A percentile compares a stretch with the other conserved stretches of the same genome.
Evolutionary conservation across 75 land plant species (phyloP).

Genomic region (Cupressus sempervirens): DNA sequence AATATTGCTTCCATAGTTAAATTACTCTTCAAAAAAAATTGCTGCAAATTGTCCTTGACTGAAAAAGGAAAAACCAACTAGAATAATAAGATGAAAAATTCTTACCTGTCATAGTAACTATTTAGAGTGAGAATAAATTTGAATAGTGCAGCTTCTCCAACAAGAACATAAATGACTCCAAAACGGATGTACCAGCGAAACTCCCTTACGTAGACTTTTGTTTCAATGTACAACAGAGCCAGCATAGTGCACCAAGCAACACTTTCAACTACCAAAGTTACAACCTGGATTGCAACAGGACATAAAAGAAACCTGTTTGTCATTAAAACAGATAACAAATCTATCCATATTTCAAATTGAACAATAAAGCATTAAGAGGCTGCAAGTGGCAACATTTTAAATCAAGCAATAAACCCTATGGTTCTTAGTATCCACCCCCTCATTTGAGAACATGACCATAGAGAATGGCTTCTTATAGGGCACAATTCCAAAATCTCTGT

Average conservation of each 20-base stretch:
- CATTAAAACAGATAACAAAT: not conserved
- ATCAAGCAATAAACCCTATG: not conserved
- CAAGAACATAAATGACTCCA: constrained; percentile 71
- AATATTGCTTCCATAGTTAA: not conserved
- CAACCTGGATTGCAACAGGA: constrained; percentile 36
- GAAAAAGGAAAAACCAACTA: not conserved
- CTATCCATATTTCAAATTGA: not conserved
- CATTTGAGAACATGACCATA: not conserved
- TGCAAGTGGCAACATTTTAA: not conserved
- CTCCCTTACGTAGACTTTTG: constrained; percentile 66
- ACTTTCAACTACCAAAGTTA: constrained; percentile 49
- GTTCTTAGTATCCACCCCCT: not conserved
- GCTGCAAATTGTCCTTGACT: not conserved
- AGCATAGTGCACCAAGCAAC: constrained; percentile 70
- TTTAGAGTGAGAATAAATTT: constrained; percentile 52
- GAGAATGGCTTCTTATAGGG: not conserved
- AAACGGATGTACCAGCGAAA: constrained; percentile 85
- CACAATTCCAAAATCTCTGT: not conserved
- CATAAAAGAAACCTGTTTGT: not conserved
- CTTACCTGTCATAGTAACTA: constrained; percentile 55
- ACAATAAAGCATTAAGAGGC: not conserved
- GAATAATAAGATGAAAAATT: not conserved
- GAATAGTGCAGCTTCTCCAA: constrained; percentile 69
- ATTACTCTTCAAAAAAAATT: not conserved
- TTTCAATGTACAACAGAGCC: constrained; percentile 55